Percentiles rank a stretch among this genome's conserved stretches.
These are phyloP conservation scores for Hermanozyma aechmeae DNA, from an alignment of 805 yeast genomes.

Conservation along the genomic window DNA sequence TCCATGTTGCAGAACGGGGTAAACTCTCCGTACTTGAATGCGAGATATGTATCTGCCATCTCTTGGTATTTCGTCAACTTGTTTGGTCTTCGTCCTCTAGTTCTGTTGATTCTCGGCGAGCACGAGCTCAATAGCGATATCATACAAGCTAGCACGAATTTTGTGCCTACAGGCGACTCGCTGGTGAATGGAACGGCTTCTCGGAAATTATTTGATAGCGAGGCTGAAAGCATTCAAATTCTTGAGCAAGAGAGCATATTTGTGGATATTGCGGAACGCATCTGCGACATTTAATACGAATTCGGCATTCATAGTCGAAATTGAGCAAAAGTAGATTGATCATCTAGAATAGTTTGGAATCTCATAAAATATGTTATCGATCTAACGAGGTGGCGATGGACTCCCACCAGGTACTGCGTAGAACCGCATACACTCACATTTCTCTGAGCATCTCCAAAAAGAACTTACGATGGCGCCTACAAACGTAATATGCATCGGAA, in stretches of 20 bases:
- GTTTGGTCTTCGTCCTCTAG: conserved; percentile 74
- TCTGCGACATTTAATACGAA: no score
- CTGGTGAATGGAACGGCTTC: no score
- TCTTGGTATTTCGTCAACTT: conserved; percentile 94
- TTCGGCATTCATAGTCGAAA: no score
- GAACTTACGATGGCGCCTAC: neutral
- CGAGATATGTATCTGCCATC: conserved; percentile 84
- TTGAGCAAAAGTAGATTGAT: no score
- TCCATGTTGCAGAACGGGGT: conserved; percentile 88
- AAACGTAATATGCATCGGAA: conserved; percentile 35
- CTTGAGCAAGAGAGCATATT: conserved; percentile 42
- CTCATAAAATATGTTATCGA: no score
- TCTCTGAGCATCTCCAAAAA: neutral
- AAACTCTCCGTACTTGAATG: conserved; percentile 75
- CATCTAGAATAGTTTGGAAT: no score
- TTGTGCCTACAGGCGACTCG: conserved; percentile 52
- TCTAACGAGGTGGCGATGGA: no score
- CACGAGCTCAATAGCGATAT: conserved; percentile 29
- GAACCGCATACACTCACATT: neutral
- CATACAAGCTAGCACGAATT: conserved; percentile 30
- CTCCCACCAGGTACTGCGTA: no score
- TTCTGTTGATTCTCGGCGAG: conserved; percentile 57
- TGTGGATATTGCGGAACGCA: conserved; percentile 52
- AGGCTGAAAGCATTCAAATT: conserved; percentile 69
- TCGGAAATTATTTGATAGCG: conserved; percentile 55